phyloP scores from a whole-genome alignment of 2,329 filamentous ascomycete species.

The Lithohypha guttulata region DNA sequence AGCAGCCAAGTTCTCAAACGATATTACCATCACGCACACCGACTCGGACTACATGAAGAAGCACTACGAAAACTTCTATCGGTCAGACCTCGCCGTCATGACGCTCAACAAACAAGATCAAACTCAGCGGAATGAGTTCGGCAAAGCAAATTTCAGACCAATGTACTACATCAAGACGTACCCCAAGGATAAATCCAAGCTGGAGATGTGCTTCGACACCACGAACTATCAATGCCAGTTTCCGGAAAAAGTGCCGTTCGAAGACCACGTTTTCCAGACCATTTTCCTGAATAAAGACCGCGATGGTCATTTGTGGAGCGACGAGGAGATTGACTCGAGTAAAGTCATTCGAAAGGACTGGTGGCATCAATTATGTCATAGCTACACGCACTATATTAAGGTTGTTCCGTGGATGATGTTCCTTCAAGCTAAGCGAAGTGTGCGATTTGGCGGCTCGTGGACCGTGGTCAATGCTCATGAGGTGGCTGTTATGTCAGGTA shows the following conservation, averaged over 20 bases:
- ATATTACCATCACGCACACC: constrained; percentile 51
- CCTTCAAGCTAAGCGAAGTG: constrained; percentile 54
- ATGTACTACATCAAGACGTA: constrained; percentile 54
- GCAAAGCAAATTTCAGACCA: constrained; percentile 40
- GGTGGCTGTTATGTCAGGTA: constrained; percentile 58
- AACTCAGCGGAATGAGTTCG: constrained; percentile 20
- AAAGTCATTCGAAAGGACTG: constrained; percentile 50
- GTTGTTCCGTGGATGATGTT: constrained; percentile 63
- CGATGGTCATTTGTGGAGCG: constrained; percentile 45
- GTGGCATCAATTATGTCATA: constrained; percentile 54
- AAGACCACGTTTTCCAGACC: constrained; percentile 58
- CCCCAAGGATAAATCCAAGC: constrained; percentile 41
- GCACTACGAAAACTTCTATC: constrained; percentile 22
- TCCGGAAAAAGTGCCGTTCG: constrained; percentile 37
- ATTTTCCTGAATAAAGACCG: constrained; percentile 50
- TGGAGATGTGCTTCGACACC: constrained; percentile 59
- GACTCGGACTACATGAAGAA: constrained; percentile 48
- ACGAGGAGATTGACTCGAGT: constrained; percentile 44
- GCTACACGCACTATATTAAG: constrained; percentile 49
- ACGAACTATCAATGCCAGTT: constrained; percentile 68
- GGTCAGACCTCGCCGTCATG: constrained; percentile 24
- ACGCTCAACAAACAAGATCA: constrained; percentile 13
- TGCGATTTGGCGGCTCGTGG: constrained; percentile 56
- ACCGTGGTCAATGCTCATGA: constrained; percentile 58
- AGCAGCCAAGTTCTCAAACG: constrained; percentile 55